Base-by-base conservation (phyloP, 1,284 basidiomycete species). In the Erythrobasidium hasegawianum region DNA sequence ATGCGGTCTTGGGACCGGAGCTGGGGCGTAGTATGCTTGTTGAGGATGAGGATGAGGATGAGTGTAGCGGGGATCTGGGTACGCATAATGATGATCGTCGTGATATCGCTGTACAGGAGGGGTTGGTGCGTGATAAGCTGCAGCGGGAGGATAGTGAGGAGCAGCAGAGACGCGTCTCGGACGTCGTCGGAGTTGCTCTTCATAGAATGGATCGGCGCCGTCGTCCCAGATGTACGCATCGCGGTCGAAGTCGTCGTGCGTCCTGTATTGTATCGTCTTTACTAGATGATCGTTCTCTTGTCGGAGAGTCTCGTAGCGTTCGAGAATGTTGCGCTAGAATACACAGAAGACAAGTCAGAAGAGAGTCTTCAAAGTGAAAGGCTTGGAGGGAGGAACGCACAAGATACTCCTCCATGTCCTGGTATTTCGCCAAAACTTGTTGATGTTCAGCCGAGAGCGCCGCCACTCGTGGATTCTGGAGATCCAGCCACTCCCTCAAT, bases 221-320 rank as follows among this genome's bases (percentile, higher is more conserved):
- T 47, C 43, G 22, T 5, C 43, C 7, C 8, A 18, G n/a, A 5
- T 14, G 22, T 47, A 47, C 22, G n/a, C 7, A 24, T n/a, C 43
- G 16, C 43, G n/a, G 43, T 47, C 43, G 22, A 47, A 47, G 14
- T 47, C 43, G 22, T 47, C 43, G 43, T 47, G 43, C 43, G n/a
- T n/a, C 8, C 43, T n/a, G 22, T 47, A 47, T 24, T 47, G n/a
- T 18, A 47, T 47, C 4, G 43, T 47, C n/a, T 24, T 5, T n/a
- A 47, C 43, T 24, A 47, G 43, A 24, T 47, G 43, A 16, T 47
- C 43, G 22, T 47, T 47, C 43, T 47, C 43, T 8, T n/a, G n/a
- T 5, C 43, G 16, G 43, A 47, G 43, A 4, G 22, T 24, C 43
- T 47, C 43, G 43, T 47, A 47, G 16, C 43, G 16, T 24, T 47